Evolutionary conservation across 108 stramenopile genomes (phyloP), one percentile per base, ranked within the genome.

Genomic region (Cyclotella baltica): DNA sequence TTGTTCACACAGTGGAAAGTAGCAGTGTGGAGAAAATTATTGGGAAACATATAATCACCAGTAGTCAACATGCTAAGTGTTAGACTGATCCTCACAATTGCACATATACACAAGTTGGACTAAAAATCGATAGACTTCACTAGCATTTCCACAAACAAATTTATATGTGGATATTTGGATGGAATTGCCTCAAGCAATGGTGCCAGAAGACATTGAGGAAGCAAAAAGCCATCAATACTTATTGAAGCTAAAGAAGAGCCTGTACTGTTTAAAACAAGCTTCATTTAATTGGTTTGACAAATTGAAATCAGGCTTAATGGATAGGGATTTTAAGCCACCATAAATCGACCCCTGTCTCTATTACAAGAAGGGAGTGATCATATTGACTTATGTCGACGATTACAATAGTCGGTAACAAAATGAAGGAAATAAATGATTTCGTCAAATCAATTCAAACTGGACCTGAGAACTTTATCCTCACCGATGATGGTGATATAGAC

Each of bases 321-420:
- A 56, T 56, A 25, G 19, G n/a, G 55, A n/a, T 25, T 56, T 56
- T 56, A 56, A 8, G 55, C 55, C n/a, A 25, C 8, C 6, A 8
- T 16, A 20, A n/a, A n/a, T n/a, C n/a, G n/a, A n/a, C n/a, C n/a
- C n/a, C n/a, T n/a, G n/a, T n/a, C n/a, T n/a, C n/a, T 56, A 25
- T 56, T 25, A 18, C 55, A 56, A 56, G 55, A 56, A 56, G 19
- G 55, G 25, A 20, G n/a, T 56, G 55, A 56, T 56, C 8, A n/a
- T 25, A 8, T n/a, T 56, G 15, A 56, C 55, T 25, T 90, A n/a
- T n/a, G n/a, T n/a, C n/a, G n/a, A n/a, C n/a, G n/a, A n/a, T n/a
- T n/a, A n/a, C n/a, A n/a, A 62, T 86, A 16, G 62, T 66, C 23
- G 85, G 86, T 13, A 67, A 68, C 40, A 62, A 73, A 28, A 55